Evolutionary conservation across 176 grass and related monocot species (phyloP), one percentile per base, ranked within the genome.

Genomic region (Carex kokanica): DNA sequence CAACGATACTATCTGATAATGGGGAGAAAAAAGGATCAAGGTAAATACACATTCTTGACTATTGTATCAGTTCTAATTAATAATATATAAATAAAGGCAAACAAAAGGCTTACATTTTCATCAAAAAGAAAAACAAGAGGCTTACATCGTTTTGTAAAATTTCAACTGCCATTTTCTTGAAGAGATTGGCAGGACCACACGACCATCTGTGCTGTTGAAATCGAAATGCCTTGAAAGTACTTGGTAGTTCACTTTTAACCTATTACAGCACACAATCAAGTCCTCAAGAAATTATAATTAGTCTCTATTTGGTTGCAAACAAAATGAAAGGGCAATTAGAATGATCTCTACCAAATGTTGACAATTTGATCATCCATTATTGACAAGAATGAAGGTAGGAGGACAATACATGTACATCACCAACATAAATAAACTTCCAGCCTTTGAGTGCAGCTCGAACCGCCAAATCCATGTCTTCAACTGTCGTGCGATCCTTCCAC

Each of bases 121-220:
- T 25, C 25, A 25, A 25, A 25, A 25, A 25, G 25, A 25, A 25
- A 25, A 25, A 25, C 25, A 25, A 1, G 62, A 64, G 36, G 24
- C 43, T 74, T 51, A 95, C 96, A 86, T 99, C 90, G 84, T 18
- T 93, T 29, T 80, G 32, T 6, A 95, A 9, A 59, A 99, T 88
- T 55, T 94, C 93, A 57, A 84, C 58, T 4, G 86, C 80, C 88
- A 99, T 89, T 86, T 99, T 99, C 86, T 93, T 91, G 83, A 95
- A 99, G 21, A 99, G 74, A 60, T 99, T 99, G 15, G 96, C 96
- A 0, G 96, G 96, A 2, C 96, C 96, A 74, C 96, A 99, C 0
- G 96, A 99, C 96, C 96, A 99, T 27, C 96, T 93, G 45, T 93
- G 96, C 71, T 99, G 96, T 79, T 99, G 96, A 81, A 93, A 93